Evolutionary conservation across 257 asterid species (phyloP).

Genomic region (Solanum lycopersicoides): DNA sequence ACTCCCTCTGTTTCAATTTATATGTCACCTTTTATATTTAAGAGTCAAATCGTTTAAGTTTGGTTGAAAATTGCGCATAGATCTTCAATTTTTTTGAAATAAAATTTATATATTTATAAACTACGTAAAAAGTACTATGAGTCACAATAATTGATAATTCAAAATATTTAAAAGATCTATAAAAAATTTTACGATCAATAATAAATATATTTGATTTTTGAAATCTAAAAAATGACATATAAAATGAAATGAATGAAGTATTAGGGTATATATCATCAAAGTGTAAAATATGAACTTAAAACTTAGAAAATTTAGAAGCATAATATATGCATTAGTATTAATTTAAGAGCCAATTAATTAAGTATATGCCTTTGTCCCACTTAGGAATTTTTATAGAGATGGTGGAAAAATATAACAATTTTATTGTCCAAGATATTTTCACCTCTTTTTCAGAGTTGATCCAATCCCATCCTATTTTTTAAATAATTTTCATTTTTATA

Average conservation of each 20-base stretch:
- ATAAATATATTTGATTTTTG: no score
- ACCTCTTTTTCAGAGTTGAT: background rate
- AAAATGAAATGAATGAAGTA: accelerated
- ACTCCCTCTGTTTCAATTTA: no score
- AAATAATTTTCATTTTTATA: background rate
- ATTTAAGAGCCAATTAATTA: background rate
- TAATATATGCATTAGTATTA: background rate
- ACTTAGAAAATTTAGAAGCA: background rate
- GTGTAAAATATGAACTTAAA: background rate
- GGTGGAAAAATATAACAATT: background rate
- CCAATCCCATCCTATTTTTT: background rate
- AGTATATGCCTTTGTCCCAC: background rate
- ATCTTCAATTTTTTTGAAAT: no score
- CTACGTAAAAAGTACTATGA: no score
- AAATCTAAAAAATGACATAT: no score
- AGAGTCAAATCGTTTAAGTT: no score
- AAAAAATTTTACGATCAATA: no score
- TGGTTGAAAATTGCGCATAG: no score
- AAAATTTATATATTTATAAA: no score
- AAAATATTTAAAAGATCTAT: no score
- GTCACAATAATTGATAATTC: no score
- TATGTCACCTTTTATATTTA: no score
- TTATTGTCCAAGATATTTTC: background rate
- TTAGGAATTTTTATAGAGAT: background rate
- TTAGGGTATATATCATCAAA: background rate